Evolutionary conservation across 176 grass and related monocot species (phyloP).

Genomic region (Eragrostis nindensis): DNA sequence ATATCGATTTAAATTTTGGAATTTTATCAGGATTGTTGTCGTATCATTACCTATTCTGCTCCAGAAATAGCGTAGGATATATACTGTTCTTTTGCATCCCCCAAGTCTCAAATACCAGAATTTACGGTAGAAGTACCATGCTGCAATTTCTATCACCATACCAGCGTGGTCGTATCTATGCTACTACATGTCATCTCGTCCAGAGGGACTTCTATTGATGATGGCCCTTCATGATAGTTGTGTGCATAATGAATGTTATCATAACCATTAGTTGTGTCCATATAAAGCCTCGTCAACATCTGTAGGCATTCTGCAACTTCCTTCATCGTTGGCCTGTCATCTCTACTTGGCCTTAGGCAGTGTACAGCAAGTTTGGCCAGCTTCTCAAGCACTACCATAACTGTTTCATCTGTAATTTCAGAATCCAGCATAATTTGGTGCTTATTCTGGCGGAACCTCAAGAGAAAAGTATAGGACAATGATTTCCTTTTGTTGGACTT

Average conservation of each 20-base stretch:
- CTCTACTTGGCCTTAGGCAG: conserved; percentile 16
- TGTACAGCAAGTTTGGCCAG: not conserved
- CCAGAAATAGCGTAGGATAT: not conserved
- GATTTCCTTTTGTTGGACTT: conserved; percentile 30
- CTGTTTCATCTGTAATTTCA: conserved; percentile 19
- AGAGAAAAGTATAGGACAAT: conserved; percentile 3
- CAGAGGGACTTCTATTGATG: not conserved
- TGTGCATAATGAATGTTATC: not conserved
- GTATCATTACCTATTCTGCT: not conserved
- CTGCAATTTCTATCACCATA: not conserved
- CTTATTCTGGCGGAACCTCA: conserved; percentile 29
- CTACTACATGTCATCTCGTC: not conserved
- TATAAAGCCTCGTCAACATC: conserved; percentile 21
- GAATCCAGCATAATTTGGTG: not conserved
- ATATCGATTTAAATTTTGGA: not conserved
- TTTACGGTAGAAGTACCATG: not conserved
- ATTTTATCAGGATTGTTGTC: not conserved
- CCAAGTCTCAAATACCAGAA: not conserved
- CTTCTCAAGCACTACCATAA: conserved; percentile 31
- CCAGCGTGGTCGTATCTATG: not conserved
- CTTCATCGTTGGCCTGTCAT: conserved; percentile 33
- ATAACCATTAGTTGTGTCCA: not conserved
- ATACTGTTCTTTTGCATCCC: not conserved
- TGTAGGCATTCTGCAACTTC: conserved; percentile 32
- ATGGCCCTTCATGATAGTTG: not conserved